A percentile compares a stretch with the other conserved stretches of the same genome.
Evolutionary conservation across 1,284 basidiomycete species (phyloP).

Genomic region (Sporisorium iseilematis-ciliati): DNA sequence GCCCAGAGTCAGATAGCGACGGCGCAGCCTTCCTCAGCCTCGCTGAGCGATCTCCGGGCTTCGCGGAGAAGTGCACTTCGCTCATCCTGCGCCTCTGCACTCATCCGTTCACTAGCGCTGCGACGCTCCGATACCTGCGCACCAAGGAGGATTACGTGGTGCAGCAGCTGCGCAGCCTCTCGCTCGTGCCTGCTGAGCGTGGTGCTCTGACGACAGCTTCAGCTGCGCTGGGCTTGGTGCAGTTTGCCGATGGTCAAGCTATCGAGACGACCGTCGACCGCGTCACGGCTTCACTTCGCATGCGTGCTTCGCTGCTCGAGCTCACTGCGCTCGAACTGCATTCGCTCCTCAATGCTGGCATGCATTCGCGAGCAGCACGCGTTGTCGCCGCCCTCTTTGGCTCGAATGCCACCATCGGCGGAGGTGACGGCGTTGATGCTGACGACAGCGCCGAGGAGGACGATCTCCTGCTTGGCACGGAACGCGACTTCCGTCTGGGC

Average conservation of each 20-base stretch:
- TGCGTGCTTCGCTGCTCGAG: slow-evolving; percentile 87
- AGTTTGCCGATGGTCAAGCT: slow-evolving; percentile 79
- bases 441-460: slow-evolving; percentile 47
- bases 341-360: slow-evolving; percentile 80
- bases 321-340: slow-evolving; percentile 90
- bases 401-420: slow-evolving; percentile 37
- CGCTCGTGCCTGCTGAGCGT: slow-evolving; percentile 69
- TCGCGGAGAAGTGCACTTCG: slow-evolving; percentile 88
- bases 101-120: slow-evolving; percentile 84
- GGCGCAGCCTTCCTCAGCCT: slow-evolving; percentile 42
- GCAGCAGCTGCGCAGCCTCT: slow-evolving; percentile 81
- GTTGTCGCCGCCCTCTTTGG: slow-evolving; percentile 65
- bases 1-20: slow-evolving; percentile 35
- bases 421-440: slow-evolving; percentile 17
- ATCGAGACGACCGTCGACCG: slow-evolving; percentile 81
- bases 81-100: slow-evolving; percentile 88
- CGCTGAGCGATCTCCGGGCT: slow-evolving; percentile 73
- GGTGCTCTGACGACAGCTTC: slow-evolving; percentile 27
- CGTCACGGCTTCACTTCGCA: slow-evolving; percentile 82
- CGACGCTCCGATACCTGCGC: slow-evolving; percentile 87
- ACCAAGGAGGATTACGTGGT: slow-evolving; percentile 90
- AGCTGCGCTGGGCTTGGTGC: slow-evolving; percentile 76
- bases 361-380: slow-evolving; percentile 61
- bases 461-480: slow-evolving; percentile 43
- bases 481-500: slow-evolving; percentile 47